A percentile compares a stretch with the other conserved stretches of the same genome.
These are phyloP conservation scores for Cladosporium phlei DNA, from an alignment of 2,329 filamentous ascomycete species.

Conservation along the genomic window DNA sequence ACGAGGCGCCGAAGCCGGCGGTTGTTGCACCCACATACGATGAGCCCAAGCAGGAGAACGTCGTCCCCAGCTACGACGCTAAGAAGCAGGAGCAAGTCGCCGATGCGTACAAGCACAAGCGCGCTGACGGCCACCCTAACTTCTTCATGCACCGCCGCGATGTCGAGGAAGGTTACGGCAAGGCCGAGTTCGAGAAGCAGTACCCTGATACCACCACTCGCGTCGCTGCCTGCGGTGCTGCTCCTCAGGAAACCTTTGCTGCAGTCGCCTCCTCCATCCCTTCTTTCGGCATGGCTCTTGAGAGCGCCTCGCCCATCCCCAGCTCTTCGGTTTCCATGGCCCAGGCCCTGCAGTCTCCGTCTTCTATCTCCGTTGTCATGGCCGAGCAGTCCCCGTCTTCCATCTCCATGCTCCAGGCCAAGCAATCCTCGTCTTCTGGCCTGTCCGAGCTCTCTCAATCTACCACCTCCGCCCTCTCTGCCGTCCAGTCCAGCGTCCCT, in stretches of 20 bases:
- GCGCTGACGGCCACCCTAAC: too few relatives aligned
- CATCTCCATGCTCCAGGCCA: not conserved
- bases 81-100: too few relatives aligned
- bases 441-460: constrained; percentile 4
- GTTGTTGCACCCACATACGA: too few relatives aligned
- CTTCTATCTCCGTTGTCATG: too few relatives aligned
- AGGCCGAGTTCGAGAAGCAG: constrained; percentile 8
- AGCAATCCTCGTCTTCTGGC: not conserved
- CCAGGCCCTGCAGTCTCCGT: not conserved
- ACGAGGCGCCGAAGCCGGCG: too few relatives aligned
- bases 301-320: constrained; percentile 1
- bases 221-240: not conserved
- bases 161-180: constrained; percentile 5
- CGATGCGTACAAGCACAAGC: too few relatives aligned
- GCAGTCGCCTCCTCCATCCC: not conserved
- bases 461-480: not conserved
- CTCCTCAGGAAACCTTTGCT: not conserved
- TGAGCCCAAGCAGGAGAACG: too few relatives aligned
- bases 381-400: too few relatives aligned
- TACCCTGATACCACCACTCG: not conserved
- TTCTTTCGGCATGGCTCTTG: constrained; percentile 1
- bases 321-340: not conserved
- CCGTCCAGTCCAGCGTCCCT: not conserved
- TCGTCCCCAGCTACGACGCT: too few relatives aligned
- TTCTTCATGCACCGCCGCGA: not conserved